A percentile compares a stretch with the other conserved stretches of the same genome.
Evolutionary conservation across 768 basidiomycete genomes (phyloP).

Genomic region (Rhodocollybia butyracea): DNA sequence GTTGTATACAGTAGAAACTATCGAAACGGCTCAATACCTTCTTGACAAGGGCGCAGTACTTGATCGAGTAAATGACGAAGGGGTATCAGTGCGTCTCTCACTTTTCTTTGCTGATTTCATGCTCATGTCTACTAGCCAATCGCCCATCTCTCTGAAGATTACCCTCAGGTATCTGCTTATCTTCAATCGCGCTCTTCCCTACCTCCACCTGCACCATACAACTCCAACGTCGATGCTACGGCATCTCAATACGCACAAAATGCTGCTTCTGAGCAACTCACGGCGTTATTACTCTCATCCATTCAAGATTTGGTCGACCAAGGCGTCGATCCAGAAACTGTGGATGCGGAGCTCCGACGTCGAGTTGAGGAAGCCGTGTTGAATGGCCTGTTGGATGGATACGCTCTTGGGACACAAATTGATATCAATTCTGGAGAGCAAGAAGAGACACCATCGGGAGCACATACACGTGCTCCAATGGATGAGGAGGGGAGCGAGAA

Average conservation of each 20-base stretch:
- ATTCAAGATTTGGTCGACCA: slow-evolving; percentile 69
- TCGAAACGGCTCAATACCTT: slow-evolving; percentile 75
- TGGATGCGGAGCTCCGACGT: slow-evolving; percentile 54
- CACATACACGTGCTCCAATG: background rate
- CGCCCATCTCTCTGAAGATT: slow-evolving; percentile 68
- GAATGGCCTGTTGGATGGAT: slow-evolving; percentile 62
- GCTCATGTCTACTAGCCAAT: slow-evolving; percentile 49
- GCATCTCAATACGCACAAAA: slow-evolving; percentile 59
- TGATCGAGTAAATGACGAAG: slow-evolving; percentile 63
- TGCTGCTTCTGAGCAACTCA: slow-evolving; percentile 64
- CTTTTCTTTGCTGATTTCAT: background rate
- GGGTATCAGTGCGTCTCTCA: slow-evolving; percentile 60
- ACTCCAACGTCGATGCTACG: slow-evolving; percentile 17
- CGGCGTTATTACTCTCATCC: slow-evolving; percentile 60
- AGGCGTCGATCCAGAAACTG: slow-evolving; percentile 65
- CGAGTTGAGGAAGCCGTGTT: slow-evolving; percentile 66
- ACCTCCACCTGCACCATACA: slow-evolving; percentile 14
- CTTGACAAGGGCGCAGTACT: slow-evolving; percentile 73
- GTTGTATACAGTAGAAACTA: slow-evolving; percentile 86
- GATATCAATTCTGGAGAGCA: background rate
- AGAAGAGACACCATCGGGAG: background rate
- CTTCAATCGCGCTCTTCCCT: slow-evolving; percentile 39
- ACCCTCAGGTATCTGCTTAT: slow-evolving; percentile 61
- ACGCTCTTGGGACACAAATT: slow-evolving; percentile 38
- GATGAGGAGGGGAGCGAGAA: background rate